These are phyloP conservation scores for Sclerotinia nivalis DNA, from an alignment of 2,329 filamentous ascomycete genomes.

Conservation along the genomic window DNA sequence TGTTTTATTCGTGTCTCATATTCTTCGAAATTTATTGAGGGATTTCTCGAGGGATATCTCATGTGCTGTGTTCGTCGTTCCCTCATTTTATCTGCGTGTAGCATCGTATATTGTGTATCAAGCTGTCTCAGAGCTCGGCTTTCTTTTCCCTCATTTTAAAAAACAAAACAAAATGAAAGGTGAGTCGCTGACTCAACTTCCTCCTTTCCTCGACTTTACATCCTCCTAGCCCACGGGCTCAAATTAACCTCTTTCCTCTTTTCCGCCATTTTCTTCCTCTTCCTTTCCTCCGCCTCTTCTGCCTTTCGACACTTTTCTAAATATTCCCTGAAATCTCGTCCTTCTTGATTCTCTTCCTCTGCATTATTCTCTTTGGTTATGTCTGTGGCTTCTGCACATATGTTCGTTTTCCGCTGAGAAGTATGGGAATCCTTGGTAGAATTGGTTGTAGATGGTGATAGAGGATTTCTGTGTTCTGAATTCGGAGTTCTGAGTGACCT, in stretches of 20 bases:
- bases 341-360: neutral
- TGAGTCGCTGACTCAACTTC: neutral
- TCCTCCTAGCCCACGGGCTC: constrained; percentile 28
- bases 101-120: neutral
- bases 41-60: neutral
- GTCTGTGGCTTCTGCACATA: neutral
- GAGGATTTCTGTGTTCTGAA: constrained; percentile 12
- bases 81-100: neutral
- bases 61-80: neutral
- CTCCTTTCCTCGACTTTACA: constrained; percentile 6
- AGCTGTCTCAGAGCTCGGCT: neutral
- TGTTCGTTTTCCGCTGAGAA: neutral
- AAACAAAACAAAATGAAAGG: neutral
- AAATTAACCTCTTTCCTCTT: constrained; percentile 48
- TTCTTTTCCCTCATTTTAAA: neutral
- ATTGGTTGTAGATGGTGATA: constrained; percentile 18
- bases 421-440: constrained; percentile 11
- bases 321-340: constrained; percentile 19
- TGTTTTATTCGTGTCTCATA: neutral
- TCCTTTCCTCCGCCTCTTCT: constrained; percentile 21
- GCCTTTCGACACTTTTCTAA: constrained; percentile 20
- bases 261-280: constrained; percentile 42
- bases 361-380: neutral
- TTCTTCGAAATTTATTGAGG: neutral
- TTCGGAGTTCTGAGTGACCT: neutral